These are phyloP conservation scores for Perkinsus marinus DNA, from an alignment of 169 alveolate species.

Conservation along the genomic window DNA sequence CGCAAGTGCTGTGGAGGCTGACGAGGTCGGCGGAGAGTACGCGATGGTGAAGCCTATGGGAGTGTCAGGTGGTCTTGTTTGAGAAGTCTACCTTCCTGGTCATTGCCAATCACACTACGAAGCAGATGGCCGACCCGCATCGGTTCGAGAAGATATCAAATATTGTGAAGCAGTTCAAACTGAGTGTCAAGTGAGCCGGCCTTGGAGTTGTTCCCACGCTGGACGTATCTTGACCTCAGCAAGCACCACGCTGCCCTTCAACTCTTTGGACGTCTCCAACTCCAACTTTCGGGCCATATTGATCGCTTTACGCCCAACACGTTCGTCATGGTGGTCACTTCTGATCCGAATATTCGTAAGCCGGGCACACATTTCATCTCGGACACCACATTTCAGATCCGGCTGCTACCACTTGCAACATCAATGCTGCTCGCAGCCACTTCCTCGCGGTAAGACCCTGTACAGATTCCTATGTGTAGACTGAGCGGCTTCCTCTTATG, in stretches of 20 bases:
- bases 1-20: constrained; percentile 62
- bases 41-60: background rate
- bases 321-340: constrained; percentile 69
- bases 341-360: constrained; percentile 22
- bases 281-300: constrained; percentile 62
- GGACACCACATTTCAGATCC: background rate
- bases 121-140: constrained; percentile 49
- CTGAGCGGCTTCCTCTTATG: background rate
- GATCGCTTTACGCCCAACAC: constrained; percentile 75
- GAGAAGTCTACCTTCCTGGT: constrained; percentile 84
- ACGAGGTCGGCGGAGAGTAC: constrained; percentile 33
- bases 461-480: background rate
- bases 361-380: too few relatives aligned
- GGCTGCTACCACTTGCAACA: constrained; percentile 25
- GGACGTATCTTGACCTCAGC: background rate
- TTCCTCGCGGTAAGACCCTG: constrained; percentile 2
- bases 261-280: constrained; percentile 56
- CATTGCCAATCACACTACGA: constrained; percentile 39
- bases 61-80: constrained; percentile 54
- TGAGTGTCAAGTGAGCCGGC: constrained; percentile 5
- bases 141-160: constrained; percentile 81
- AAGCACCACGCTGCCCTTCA: constrained; percentile 46
- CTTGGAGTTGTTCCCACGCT: background rate
- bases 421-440: constrained; percentile 34
- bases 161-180: constrained; percentile 75